Evolutionary conservation across 768 basidiomycete genomes (phyloP), one percentile per base, ranked within the genome.

Genomic region (Lanmaoa rubissima): DNA sequence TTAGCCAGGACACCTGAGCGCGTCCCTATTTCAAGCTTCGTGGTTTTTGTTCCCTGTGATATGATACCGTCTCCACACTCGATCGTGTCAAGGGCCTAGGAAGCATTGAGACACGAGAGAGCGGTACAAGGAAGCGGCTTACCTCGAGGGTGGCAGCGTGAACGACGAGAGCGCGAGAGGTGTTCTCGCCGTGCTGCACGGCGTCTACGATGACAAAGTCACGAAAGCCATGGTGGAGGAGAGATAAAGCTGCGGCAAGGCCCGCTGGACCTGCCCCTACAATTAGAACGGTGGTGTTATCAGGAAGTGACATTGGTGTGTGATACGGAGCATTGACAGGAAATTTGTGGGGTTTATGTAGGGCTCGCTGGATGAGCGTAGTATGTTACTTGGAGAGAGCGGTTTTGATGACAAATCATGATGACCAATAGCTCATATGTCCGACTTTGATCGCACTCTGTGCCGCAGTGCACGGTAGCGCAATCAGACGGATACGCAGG

Each of bases 131-230:
- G 16, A 48, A 3, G 3, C 4, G 1, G 0, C 21, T 9, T 45
- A 80, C 82, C 73, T 83, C 82, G 19, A 84, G 69, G 3, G 82
- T 83, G 34, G 80, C 78, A n/a, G 82, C 78, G 59, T 84, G 82
- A 31, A 83, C 63, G 1, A 75, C 70, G 7, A 79, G 59, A 0
- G 83, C 81, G 10, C 82, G 78, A 13, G 82, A 80, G 5, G 75
- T 69, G 46, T 74, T 72, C 47, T 73, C 66, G 45, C 74, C 74
- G n/a, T 70, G 46, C 6, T 47, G 44, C 1, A 66, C 53, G 19
- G 71, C 73, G 48, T 83, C 81, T 9, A 83, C 78, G 12, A 82
- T 68, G 17, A 75, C 58, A 65, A 83, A 60, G 41, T 81, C 75
- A 28, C 59, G 65, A 43, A 74, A 74, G 2, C 77, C 76, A 14